Percentiles rank a stretch among this genome's conserved stretches.
phyloP scores from a whole-genome alignment of 441 rosid genomes.

The Cnidoscolus chayamansa region DNA sequence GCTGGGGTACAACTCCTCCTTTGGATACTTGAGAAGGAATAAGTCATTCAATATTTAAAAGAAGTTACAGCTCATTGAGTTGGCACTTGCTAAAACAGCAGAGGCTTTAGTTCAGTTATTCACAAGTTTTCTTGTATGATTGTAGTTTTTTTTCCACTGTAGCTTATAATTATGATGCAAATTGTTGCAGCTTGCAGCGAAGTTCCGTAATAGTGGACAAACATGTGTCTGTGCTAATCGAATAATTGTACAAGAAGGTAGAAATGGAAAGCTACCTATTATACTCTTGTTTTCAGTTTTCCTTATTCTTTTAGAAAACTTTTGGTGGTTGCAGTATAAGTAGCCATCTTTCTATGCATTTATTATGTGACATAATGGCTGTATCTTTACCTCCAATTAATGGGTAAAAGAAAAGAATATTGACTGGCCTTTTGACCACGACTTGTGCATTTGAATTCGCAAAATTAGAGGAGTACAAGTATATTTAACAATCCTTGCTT shows the following conservation, averaged over 20 bases:
- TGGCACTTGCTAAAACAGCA: background rate
- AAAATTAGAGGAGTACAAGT: background rate
- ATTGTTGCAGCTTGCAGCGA: conserved; percentile 79
- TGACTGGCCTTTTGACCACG: background rate
- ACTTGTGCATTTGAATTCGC: background rate
- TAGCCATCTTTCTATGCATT: background rate
- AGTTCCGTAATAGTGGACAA: conserved; percentile 95
- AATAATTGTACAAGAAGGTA: conserved; percentile 96
- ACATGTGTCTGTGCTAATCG: conserved; percentile 98
- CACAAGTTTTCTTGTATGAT: background rate
- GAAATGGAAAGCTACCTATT: conserved; percentile 4
- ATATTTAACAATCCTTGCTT: background rate
- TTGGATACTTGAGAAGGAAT: conserved; percentile 1
- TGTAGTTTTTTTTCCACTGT: background rate
- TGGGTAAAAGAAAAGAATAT: background rate
- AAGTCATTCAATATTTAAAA: background rate
- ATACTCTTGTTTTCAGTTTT: background rate
- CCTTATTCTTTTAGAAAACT: no score
- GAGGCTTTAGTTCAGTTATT: conserved; percentile 4
- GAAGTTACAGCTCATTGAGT: background rate
- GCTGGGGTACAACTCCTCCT: background rate
- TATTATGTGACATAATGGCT: background rate
- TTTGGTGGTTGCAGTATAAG: background rate
- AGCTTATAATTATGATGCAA: conserved; percentile 15
- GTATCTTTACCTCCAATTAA: background rate